These are phyloP conservation scores for Fusarium proliferatum DNA, from an alignment of 2,329 filamentous ascomycete genomes.

Conservation along the genomic window DNA sequence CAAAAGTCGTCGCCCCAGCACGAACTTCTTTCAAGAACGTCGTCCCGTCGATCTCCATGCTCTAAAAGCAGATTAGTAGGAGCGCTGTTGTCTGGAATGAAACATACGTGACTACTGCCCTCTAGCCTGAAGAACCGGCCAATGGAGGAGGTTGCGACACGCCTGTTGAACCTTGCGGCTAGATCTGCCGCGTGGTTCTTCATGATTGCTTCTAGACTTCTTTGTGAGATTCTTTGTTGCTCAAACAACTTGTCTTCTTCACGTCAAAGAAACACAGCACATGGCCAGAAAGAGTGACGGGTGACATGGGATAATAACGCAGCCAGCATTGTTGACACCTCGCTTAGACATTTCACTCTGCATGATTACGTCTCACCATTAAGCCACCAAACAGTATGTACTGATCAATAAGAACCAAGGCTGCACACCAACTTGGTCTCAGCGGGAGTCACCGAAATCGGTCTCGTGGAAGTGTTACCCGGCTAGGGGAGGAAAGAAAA, in stretches of 20 bases:
- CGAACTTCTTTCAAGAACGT: conserved; percentile 71
- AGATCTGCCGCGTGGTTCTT: not conserved
- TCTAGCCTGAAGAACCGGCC: conserved; percentile 33
- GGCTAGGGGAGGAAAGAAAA: not conserved
- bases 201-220: conserved; percentile 12
- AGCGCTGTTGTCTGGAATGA: not conserved
- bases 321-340: not conserved
- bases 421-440: not conserved
- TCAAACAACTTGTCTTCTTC: accelerated
- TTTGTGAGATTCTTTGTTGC: not conserved
- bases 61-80: conserved; percentile 1
- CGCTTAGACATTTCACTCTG: not conserved
- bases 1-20: conserved; percentile 67
- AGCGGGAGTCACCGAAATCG: not conserved
- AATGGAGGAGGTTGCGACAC: conserved; percentile 12
- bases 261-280: not conserved
- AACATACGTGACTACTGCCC: conserved; percentile 27
- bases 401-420: not conserved
- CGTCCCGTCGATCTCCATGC: conserved; percentile 64
- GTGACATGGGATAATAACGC: not conserved
- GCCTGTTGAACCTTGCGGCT: conserved; percentile 6
- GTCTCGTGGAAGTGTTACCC: not conserved
- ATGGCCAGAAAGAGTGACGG: not conserved
- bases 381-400: not conserved
- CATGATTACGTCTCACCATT: not conserved